Evolutionary conservation across 257 asterid genomes (phyloP), one percentile per base, ranked within the genome.

Genomic region (Misopates orontium): DNA sequence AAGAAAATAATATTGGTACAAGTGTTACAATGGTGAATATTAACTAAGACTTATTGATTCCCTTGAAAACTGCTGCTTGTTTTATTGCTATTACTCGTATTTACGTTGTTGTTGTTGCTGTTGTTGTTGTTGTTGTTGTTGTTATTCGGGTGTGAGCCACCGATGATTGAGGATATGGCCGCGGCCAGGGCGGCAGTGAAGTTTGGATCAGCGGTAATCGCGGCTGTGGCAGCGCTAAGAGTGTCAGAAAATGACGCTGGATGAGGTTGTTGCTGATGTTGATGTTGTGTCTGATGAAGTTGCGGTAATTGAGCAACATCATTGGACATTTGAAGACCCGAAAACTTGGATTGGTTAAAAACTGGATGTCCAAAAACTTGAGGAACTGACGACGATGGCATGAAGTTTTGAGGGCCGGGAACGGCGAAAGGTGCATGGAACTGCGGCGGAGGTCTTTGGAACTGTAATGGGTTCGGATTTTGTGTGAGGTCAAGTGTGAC

Each of bases 401-500:
- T 19, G 31, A 67, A 61, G 75, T 60, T 80, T 39, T 77, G 79
- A 24, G 74, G 71, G 10, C 70, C n/a, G n/a, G n/a, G 72, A 23
- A 73, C 58, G 9, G 77, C 80, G 55, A 81, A 82, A 5, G 88
- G 95, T 56, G 74, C 52, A 31, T 82, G 96, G 76, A 83, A 83
- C 19, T 75, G 89, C 25, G 75, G 51, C 54, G 82, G 74, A 11
- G 81, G 77, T 48, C 87, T 71, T 63, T 79, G 89, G 54, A 72
- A 66, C 1, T 82, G 84, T 41, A 85, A 22, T 0, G 86, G 79
- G 55, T 78, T 87, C 1, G 96, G 82, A 2, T 74, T 66, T 21
- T 87, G 95, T 13, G 98, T 89, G 25, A 92, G 97, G 81, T 93
- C 99, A 25, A 93, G 82, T 9, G 99, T 93, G 61, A 93, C 86